A percentile compares a stretch with the other conserved stretches of the same genome.
These are phyloP conservation scores for Termitomyces sp. DNA, from an alignment of 768 basidiomycete species.

Conservation along the genomic window DNA sequence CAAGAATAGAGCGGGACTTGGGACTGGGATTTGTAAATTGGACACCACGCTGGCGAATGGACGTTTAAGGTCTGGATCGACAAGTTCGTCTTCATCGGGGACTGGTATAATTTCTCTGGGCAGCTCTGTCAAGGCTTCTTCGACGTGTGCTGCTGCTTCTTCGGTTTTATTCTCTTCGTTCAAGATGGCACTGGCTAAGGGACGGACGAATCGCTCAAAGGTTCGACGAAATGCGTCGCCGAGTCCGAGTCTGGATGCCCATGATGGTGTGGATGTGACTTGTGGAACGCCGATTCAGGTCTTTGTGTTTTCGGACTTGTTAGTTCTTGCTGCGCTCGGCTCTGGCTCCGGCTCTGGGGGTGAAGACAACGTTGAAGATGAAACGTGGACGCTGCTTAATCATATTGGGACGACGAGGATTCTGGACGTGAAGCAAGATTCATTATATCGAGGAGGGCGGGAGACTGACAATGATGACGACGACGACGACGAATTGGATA, in stretches of 20 bases:
- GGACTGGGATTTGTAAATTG: conserved; percentile 33
- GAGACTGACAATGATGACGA: too few relatives aligned
- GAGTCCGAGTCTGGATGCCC: conserved; percentile 6
- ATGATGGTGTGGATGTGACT: neutral
- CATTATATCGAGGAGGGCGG: too few relatives aligned
- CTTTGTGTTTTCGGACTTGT: conserved; percentile 57
- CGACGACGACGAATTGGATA: neutral
- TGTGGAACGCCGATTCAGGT: conserved; percentile 22
- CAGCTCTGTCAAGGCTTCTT: conserved; percentile 12
- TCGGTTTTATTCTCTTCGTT: conserved; percentile 14
- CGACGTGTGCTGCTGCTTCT: conserved; percentile 2
- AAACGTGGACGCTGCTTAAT: conserved; percentile 18
- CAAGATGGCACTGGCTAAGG: conserved; percentile 8
- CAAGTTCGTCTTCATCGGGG: conserved; percentile 15
- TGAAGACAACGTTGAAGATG: neutral
- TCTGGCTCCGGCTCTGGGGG: conserved; percentile 12
- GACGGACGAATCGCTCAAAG: conserved; percentile 2
- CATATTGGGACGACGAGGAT: conserved; percentile 43
- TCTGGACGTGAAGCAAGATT: conserved; percentile 19
- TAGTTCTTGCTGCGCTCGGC: conserved; percentile 47
- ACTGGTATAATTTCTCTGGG: conserved; percentile 16
- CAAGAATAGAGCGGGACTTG: conserved; percentile 20
- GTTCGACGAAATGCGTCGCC: conserved; percentile 9
- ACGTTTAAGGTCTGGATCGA: conserved; percentile 38
- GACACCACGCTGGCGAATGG: conserved; percentile 7